Percentiles rank a stretch among this genome's conserved stretches.
phyloP scores from a whole-genome alignment of 164 flowering plant genomes.

The Chloranthus sessilifolius region DNA sequence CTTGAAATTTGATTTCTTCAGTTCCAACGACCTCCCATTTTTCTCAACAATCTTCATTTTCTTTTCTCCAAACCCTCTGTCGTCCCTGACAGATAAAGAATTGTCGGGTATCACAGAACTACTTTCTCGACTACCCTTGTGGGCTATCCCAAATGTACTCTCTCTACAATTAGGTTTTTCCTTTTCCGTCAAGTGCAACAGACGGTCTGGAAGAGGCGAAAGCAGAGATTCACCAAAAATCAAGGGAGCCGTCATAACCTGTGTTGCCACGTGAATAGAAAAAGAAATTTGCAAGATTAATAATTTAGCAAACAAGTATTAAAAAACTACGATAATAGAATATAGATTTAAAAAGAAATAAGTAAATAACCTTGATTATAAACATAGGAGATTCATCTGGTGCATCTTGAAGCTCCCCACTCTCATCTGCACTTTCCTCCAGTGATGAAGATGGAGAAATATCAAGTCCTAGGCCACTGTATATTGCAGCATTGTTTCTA shows the following conservation, averaged over 20 bases:
- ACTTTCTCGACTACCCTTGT: conserved; percentile 13
- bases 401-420: conserved; percentile 29
- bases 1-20: conserved; percentile 15
- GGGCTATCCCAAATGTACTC: conserved; percentile 7
- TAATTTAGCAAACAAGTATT: conserved; percentile 2
- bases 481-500: conserved; percentile 66
- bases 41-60: conserved; percentile 22
- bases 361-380: conserved; percentile 54
- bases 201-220: conserved; percentile 65
- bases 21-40: conserved; percentile 16
- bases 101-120: conserved; percentile 13
- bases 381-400: conserved; percentile 43
- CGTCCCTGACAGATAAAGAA: conserved; percentile 11
- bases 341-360: background rate
- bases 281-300: background rate
- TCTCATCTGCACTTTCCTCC: conserved; percentile 43
- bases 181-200: conserved; percentile 35
- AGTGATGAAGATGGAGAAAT: conserved; percentile 62
- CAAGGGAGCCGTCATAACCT: conserved; percentile 66
- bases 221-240: conserved; percentile 33
- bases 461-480: conserved; percentile 81
- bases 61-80: conserved; percentile 23
- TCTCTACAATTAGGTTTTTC: conserved; percentile 13
- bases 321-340: background rate
- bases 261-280: conserved; percentile 20